Base-by-base conservation (phyloP, 768 basidiomycete species). In the Boletus rex-veris region DNA sequence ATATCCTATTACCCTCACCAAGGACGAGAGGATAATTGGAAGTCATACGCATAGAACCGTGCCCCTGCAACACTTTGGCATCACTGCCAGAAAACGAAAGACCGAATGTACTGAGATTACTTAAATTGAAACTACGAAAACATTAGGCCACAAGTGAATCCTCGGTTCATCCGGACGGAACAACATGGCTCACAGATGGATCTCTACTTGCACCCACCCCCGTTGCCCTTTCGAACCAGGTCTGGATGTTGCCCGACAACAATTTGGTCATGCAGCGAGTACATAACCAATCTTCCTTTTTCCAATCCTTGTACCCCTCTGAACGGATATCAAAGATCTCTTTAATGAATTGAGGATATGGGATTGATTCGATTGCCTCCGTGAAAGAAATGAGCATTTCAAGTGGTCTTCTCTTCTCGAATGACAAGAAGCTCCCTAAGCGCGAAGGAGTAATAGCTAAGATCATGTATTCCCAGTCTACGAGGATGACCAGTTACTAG, bases 221-320 rank as follows among this genome's bases (percentile, higher is more conserved):
- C 19, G 30, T 31, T 2, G 11, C 42, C 46, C 18, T 45, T n/a
- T 16, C 42, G n/a, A 59, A 63, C 61, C 61, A 62, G 16, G 41
- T 28, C 14, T 45, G 53, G 19, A 60, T 14, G 10, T 39, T 51
- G 16, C 52, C 54, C 31, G 52, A 57, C 28, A 63, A 33, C 28
- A 74, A 40, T 45, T 54, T 53, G 5, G 37, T 46, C 46, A 74
- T 62, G 50, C 72, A 73, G 2, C 46, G 19, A 52, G 58, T 54
- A 54, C 73, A 74, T n/a, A 73, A 16, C 61, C 69, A 68, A 28
- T 71, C 67, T 16, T 60, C 58, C 39, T 63, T 65, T 14, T 60
- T 44, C 73, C 71, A 73, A 48, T 61, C 12, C 35, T n/a, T 47
- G 57, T 67, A 67, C 16, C 6, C 18, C n/a, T 43, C 40, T 11